phyloP scores from a whole-genome alignment of 805 yeast genomes.

The Metschnikowia lachancei region DNA sequence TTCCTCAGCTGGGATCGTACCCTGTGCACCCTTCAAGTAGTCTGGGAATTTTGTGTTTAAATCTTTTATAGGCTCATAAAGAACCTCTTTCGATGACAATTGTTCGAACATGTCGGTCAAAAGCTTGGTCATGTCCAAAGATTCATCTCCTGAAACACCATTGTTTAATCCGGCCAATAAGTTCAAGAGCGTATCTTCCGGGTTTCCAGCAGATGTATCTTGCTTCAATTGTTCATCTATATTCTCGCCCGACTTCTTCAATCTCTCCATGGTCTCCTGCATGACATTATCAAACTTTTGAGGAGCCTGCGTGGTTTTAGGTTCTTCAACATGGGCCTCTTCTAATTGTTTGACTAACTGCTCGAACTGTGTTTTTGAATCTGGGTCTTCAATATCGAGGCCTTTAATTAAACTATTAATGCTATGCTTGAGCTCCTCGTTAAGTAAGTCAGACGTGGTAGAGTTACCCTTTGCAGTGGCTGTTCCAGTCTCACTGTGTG shows the following conservation, averaged over 20 bases:
- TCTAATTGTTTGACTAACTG: constrained; percentile 45
- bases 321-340: constrained; percentile 32
- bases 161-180: constrained; percentile 50
- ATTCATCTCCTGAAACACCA: constrained; percentile 36
- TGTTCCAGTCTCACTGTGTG: constrained; percentile 1
- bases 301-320: constrained; percentile 29
- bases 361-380: constrained; percentile 50
- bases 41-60: constrained; percentile 67
- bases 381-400: constrained; percentile 51
- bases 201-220: constrained; percentile 40
- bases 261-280: constrained; percentile 72
- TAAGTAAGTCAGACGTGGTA: constrained; percentile 25
- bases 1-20: constrained; percentile 45
- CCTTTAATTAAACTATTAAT: constrained; percentile 47
- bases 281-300: constrained; percentile 69
- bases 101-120: constrained; percentile 75
- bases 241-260: constrained; percentile 71
- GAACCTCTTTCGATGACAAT: constrained; percentile 76
- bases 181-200: constrained; percentile 59
- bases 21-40: constrained; percentile 60
- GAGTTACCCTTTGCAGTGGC: constrained; percentile 12
- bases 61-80: constrained; percentile 86
- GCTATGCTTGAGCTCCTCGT: constrained; percentile 32
- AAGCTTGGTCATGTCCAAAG: constrained; percentile 61
- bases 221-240: constrained; percentile 59